Percentiles rank a stretch among this genome's conserved stretches.
These are phyloP conservation scores for Boletus rubropictus DNA, from an alignment of 768 basidiomycete species.

Conservation along the genomic window DNA sequence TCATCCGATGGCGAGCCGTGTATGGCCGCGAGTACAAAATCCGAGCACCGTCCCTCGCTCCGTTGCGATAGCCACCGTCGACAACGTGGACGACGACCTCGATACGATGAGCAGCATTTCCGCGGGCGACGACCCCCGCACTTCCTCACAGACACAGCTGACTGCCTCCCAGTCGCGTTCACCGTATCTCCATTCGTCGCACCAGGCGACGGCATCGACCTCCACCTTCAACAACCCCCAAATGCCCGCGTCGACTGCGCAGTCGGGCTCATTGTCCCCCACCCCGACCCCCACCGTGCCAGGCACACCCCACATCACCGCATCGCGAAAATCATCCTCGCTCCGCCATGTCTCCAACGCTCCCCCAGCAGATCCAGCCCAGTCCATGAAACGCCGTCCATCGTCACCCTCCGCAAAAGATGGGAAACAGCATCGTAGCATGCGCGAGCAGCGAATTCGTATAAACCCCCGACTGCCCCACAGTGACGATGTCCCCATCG, in stretches of 20 bases:
- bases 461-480: conserved; percentile 56
- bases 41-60: neutral
- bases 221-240: conserved; percentile 31
- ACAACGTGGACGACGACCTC: conserved; percentile 21
- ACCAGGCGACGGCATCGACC: conserved; percentile 32
- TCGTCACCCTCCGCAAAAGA: conserved; percentile 30
- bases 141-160: conserved; percentile 3
- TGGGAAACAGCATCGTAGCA: conserved; percentile 4
- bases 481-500: conserved; percentile 50
- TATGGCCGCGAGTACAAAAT: conserved; percentile 20
- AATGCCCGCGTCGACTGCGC: neutral
- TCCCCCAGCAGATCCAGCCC: conserved; percentile 21
- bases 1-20: conserved; percentile 21
- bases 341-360: conserved; percentile 29
- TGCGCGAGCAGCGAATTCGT: conserved; percentile 34
- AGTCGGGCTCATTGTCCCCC: conserved; percentile 6
- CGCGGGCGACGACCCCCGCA: conserved; percentile 10
- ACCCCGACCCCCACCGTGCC: conserved; percentile 17
- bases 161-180: conserved; percentile 25
- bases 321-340: conserved; percentile 29
- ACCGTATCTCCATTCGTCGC: conserved; percentile 35
- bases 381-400: conserved; percentile 22
- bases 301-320: conserved; percentile 23
- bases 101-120: conserved; percentile 22
- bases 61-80: conserved; percentile 3